Evolutionary conservation across 192 early-diverging fungal species (phyloP).

Genomic region (Allomyces javanicus): DNA sequence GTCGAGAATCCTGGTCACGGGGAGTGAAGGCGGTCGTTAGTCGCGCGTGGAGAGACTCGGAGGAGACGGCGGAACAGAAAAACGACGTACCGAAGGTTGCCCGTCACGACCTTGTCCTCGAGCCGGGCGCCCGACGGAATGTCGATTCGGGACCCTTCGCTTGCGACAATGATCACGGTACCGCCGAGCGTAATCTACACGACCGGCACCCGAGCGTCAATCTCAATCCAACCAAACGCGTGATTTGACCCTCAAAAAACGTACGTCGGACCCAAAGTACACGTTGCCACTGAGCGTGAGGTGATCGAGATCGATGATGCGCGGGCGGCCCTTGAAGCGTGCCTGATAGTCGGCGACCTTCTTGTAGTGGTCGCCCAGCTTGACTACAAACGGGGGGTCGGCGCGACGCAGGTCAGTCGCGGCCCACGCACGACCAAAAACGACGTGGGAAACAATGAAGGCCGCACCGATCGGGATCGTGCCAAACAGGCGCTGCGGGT

Average conservation of each 20-base stretch:
- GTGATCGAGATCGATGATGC: slow-evolving; percentile 95
- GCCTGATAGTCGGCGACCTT: slow-evolving; percentile 77
- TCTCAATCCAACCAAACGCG: too few relatives aligned
- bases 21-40: too few relatives aligned
- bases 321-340: slow-evolving; percentile 81
- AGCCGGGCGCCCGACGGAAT: slow-evolving; percentile 84
- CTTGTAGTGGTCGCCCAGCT: slow-evolving; percentile 96
- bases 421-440: too few relatives aligned
- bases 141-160: slow-evolving; percentile 91
- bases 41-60: too few relatives aligned
- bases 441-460: too few relatives aligned
- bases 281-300: slow-evolving; percentile 97
- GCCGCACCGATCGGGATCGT: slow-evolving; percentile 46
- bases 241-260: too few relatives aligned
- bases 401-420: too few relatives aligned
- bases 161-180: slow-evolving; percentile 98
- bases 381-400: slow-evolving; percentile 22
- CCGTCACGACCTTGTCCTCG: slow-evolving; percentile 96
- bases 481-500: slow-evolving; percentile 82
- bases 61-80: too few relatives aligned
- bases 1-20: too few relatives aligned
- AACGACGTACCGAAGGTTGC: slow-evolving; percentile 47
- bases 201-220: too few relatives aligned
- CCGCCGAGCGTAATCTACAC: slow-evolving; percentile 40
- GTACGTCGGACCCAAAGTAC: slow-evolving; percentile 75